These are phyloP conservation scores for Phlegmacium glaucopus DNA, from an alignment of 768 basidiomycete species.

Conservation along the genomic window DNA sequence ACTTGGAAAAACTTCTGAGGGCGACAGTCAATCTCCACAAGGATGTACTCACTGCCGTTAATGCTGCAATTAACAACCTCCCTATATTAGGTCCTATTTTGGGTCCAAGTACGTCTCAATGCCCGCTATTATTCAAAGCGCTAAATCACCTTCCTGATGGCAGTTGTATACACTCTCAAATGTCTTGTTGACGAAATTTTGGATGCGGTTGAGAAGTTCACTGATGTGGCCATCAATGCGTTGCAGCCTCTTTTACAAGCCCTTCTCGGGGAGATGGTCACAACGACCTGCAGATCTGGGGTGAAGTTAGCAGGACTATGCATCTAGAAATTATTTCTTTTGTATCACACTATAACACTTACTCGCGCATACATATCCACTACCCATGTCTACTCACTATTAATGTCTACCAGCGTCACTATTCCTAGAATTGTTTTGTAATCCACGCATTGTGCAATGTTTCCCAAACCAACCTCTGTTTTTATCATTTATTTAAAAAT, in stretches of 20 bases:
- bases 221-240: slow-evolving; percentile 43
- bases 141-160: not conserved
- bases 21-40: slow-evolving; percentile 47
- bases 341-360: slow-evolving; percentile 17
- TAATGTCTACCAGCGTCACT: slow-evolving; percentile 8
- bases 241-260: slow-evolving; percentile 34
- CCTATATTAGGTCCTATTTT: slow-evolving; percentile 49
- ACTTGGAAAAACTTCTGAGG: slow-evolving; percentile 48
- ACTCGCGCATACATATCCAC: slow-evolving; percentile 29
- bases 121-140: not conserved
- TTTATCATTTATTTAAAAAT: not conserved
- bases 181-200: slow-evolving; percentile 53
- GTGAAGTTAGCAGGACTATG: slow-evolving; percentile 29
- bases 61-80: slow-evolving; percentile 30
- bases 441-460: slow-evolving; percentile 14
- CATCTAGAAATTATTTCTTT: slow-evolving; percentile 18
- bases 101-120: slow-evolving; percentile 47
- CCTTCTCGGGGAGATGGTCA: slow-evolving; percentile 24
- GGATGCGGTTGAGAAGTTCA: slow-evolving; percentile 44
- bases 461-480: not conserved
- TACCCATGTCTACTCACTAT: slow-evolving; percentile 24
- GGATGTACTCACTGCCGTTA: slow-evolving; percentile 31
- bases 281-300: slow-evolving; percentile 24
- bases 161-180: slow-evolving; percentile 60
- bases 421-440: slow-evolving; percentile 24